phyloP scores from a whole-genome alignment of 345 rosid genomes.

The Eucalyptus microcorys region DNA sequence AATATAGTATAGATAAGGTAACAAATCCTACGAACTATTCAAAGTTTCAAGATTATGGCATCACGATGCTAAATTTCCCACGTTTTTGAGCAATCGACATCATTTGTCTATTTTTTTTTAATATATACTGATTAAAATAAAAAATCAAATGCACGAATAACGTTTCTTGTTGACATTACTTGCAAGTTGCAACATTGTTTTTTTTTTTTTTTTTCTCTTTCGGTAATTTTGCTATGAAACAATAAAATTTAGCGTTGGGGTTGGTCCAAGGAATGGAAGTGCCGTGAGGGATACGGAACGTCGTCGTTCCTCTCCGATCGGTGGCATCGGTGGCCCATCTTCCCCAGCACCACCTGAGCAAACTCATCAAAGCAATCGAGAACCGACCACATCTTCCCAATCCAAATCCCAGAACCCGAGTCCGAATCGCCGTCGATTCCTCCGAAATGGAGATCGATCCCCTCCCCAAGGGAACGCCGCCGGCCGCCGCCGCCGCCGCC shows the following conservation, averaged over 20 bases:
- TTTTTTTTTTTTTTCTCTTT: neutral
- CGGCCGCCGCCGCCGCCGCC: constrained; percentile 13
- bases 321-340: neutral
- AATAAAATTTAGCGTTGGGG: neutral
- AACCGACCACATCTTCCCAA: neutral
- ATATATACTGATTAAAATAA: neutral
- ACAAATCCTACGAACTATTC: neutral
- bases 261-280: neutral
- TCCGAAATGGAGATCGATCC: neutral
- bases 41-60: neutral
- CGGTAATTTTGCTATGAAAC: neutral
- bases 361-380: neutral
- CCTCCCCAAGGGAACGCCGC: neutral
- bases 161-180: neutral
- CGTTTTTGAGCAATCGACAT: neutral
- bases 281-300: neutral
- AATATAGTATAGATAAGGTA: too few species aligned
- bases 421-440: neutral
- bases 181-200: neutral
- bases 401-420: neutral
- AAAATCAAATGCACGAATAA: neutral
- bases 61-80: neutral
- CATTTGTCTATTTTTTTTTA: neutral
- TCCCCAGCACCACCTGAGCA: neutral
- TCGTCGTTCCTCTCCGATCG: neutral